A percentile compares a stretch with the other conserved stretches of the same genome.
phyloP scores from a whole-genome alignment of 257 asterid genomes.

The Parsonsia alboflavescens region DNA sequence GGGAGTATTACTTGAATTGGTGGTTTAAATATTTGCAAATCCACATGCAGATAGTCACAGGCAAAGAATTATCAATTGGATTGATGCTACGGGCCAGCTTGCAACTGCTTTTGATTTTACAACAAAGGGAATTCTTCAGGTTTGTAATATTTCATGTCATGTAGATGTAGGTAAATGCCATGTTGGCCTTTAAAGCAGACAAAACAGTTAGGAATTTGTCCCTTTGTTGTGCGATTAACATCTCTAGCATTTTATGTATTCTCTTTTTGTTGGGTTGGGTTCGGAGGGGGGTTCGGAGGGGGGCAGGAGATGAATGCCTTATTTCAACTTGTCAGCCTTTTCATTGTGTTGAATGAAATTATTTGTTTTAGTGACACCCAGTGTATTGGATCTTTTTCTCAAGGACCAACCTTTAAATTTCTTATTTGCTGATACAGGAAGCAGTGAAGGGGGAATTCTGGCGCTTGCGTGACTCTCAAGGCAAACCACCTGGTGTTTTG shows the following conservation, averaged over 20 bases:
- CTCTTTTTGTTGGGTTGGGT: neutral
- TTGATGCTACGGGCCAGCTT: slow-evolving; percentile 73
- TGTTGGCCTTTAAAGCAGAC: neutral
- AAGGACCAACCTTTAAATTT: slow-evolving; percentile 7
- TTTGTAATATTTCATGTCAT: slow-evolving; percentile 12
- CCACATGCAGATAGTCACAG: slow-evolving; percentile 73
- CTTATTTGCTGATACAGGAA: slow-evolving; percentile 39
- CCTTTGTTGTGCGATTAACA: neutral
- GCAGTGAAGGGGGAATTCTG: slow-evolving; percentile 92
- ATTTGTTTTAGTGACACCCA: neutral
- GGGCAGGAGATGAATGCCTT: neutral
- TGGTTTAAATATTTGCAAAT: slow-evolving; percentile 11
- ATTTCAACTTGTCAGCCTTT: neutral
- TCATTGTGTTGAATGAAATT: neutral
- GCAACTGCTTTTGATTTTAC: slow-evolving; percentile 97
- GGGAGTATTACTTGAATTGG: neutral
- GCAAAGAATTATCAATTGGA: slow-evolving; percentile 87
- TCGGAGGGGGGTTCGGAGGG: neutral
- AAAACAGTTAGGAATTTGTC: neutral
- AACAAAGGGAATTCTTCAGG: slow-evolving; percentile 96
- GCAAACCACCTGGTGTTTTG: slow-evolving; percentile 90
- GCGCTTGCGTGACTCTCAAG: slow-evolving; percentile 81
- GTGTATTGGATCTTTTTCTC: neutral
- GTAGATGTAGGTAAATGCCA: neutral
- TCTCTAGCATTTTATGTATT: neutral